Conservation (phyloP, 1,284 basidiomycete genomes). For the Caloboletus firmus region DNA sequence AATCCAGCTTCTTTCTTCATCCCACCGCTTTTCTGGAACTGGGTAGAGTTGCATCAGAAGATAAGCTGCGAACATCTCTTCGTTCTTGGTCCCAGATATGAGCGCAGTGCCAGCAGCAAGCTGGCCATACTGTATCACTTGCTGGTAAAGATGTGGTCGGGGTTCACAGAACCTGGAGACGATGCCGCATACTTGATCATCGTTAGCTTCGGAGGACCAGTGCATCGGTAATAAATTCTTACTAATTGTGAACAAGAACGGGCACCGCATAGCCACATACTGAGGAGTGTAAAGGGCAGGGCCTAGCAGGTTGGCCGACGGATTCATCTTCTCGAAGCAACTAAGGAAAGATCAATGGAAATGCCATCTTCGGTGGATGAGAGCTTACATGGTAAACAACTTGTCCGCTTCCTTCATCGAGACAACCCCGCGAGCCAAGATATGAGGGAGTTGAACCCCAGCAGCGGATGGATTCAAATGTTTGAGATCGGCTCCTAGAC, state of each 20-base stretch:
- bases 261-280: slow-evolving; percentile 66
- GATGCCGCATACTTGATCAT: slow-evolving; percentile 65
- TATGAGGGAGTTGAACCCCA: slow-evolving; percentile 60
- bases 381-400: slow-evolving; percentile 72
- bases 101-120: slow-evolving; percentile 71
- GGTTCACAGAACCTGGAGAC: slow-evolving; percentile 70
- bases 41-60: slow-evolving; percentile 74
- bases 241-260: slow-evolving; percentile 83
- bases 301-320: slow-evolving; percentile 69
- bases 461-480: slow-evolving; percentile 31
- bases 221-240: slow-evolving; percentile 37
- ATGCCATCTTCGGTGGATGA: neutral
- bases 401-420: slow-evolving; percentile 70
- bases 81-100: slow-evolving; percentile 69
- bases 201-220: neutral
- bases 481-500: slow-evolving; percentile 43
- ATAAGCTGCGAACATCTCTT: slow-evolving; percentile 74
- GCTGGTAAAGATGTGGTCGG: slow-evolving; percentile 63
- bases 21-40: slow-evolving; percentile 70
- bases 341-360: slow-evolving; percentile 37
- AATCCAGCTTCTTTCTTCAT: slow-evolving; percentile 77
- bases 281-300: slow-evolving; percentile 73
- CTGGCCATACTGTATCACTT: slow-evolving; percentile 70
- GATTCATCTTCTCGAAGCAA: slow-evolving; percentile 75
- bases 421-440: slow-evolving; percentile 70